These are phyloP conservation scores for Kalmanozyma brasiliensis DNA, from an alignment of 1,284 basidiomycete species.

Conservation along the genomic window DNA sequence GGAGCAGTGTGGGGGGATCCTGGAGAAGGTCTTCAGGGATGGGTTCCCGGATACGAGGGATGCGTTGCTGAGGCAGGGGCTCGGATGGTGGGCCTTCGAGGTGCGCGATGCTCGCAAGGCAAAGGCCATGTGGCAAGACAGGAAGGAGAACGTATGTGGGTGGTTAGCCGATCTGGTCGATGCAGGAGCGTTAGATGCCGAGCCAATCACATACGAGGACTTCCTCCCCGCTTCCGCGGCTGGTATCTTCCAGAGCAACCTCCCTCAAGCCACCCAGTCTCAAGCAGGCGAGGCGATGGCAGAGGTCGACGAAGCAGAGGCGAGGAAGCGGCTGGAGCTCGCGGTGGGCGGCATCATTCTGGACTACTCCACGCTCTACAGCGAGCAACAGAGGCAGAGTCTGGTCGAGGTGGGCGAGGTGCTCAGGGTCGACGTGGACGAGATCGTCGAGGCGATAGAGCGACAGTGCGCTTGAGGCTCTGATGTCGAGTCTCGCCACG, in stretches of 20 bases:
- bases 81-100: constrained; percentile 51
- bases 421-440: constrained; percentile 2
- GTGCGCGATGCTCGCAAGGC: constrained; percentile 14
- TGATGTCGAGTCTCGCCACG: not conserved
- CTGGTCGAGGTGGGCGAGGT: constrained; percentile 12
- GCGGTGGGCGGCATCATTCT: constrained; percentile 37
- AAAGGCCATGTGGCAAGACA: constrained; percentile 5
- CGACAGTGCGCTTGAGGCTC: constrained; percentile 1
- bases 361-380: constrained; percentile 42
- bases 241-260: constrained; percentile 70
- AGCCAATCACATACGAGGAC: constrained; percentile 70
- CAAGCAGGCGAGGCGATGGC: not conserved
- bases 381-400: constrained; percentile 32
- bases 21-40: constrained; percentile 58
- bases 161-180: constrained; percentile 55
- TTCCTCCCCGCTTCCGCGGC: constrained; percentile 70
- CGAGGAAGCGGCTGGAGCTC: constrained; percentile 7
- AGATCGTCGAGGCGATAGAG: constrained; percentile 4
- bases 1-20: constrained; percentile 41
- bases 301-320: constrained; percentile 6
- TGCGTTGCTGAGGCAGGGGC: constrained; percentile 65
- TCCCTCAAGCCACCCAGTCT: constrained; percentile 14
- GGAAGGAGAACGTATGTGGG: constrained; percentile 1
- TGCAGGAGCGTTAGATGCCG: constrained; percentile 59
- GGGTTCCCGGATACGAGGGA: constrained; percentile 64